These are phyloP conservation scores for Hanseniaspora vineae DNA, from an alignment of 805 yeast species.

Conservation along the genomic window DNA sequence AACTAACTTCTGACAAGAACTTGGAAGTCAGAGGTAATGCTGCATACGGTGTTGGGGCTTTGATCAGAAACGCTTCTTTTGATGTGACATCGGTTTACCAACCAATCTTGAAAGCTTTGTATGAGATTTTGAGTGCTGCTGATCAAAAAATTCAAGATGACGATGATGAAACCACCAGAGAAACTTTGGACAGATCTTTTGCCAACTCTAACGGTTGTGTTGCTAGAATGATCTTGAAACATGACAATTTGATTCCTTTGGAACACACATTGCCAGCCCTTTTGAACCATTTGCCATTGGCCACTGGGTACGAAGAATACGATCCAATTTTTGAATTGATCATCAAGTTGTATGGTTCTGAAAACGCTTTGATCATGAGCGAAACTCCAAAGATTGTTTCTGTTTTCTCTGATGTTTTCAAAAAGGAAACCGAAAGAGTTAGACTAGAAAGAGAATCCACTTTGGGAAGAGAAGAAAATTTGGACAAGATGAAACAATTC, in stretches of 20 bases:
- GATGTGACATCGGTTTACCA: conserved; percentile 55
- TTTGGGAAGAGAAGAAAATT: conserved; percentile 73
- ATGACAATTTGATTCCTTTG: conserved; percentile 61
- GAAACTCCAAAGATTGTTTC: conserved; percentile 52
- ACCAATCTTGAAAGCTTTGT: conserved; percentile 51
- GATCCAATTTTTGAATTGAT: conserved; percentile 76
- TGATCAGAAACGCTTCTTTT: conserved; percentile 35
- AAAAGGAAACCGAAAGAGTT: conserved; percentile 62
- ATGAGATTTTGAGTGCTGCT: conserved; percentile 64
- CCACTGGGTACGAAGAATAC: conserved; percentile 85
- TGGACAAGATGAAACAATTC: conserved; percentile 70
- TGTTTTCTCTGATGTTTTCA: conserved; percentile 56
- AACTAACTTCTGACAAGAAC: conserved; percentile 62
- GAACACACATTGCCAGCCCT: conserved; percentile 64
- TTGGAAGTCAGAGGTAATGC: conserved; percentile 88
- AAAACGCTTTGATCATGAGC: conserved; percentile 39
- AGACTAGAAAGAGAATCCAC: conserved; percentile 62
- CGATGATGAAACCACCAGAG: conserved; percentile 67
- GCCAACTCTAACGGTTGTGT: conserved; percentile 98
- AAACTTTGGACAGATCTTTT: conserved; percentile 66
- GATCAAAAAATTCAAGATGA: conserved; percentile 53
- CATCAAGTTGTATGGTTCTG: conserved; percentile 53
- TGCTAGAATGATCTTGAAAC: conserved; percentile 73
- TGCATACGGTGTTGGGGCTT: conserved; percentile 87
- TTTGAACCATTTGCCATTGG: conserved; percentile 69